Conservation (phyloP, 2,329 filamentous ascomycete species). For the Fusarium bactridioides region DNA sequence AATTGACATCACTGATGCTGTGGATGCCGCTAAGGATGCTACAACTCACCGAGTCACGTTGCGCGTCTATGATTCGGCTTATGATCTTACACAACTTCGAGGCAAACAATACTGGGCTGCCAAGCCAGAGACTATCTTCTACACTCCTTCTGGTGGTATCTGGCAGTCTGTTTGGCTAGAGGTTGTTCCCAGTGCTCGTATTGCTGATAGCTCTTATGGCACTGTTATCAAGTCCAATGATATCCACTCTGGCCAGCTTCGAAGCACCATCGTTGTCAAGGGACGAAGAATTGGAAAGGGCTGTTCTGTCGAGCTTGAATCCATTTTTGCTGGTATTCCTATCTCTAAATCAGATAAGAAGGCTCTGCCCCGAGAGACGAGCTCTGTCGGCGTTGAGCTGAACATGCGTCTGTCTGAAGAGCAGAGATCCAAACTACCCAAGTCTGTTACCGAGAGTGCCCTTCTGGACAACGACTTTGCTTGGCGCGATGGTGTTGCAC, state of each 20-base stretch:
- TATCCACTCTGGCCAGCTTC: constrained; percentile 59
- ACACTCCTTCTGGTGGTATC: constrained; percentile 64
- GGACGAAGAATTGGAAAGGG: constrained; percentile 56
- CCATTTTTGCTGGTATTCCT: constrained; percentile 56
- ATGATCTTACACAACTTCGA: constrained; percentile 69
- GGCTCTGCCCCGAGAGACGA: constrained; percentile 57
- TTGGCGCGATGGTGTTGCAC: constrained; percentile 64
- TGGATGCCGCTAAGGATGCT: constrained; percentile 39
- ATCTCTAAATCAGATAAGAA: constrained; percentile 55
- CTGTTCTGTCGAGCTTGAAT: constrained; percentile 62
- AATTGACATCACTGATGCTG: constrained; percentile 63
- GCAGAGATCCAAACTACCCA: constrained; percentile 50
- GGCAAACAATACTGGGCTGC: constrained; percentile 74
- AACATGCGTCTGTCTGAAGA: constrained; percentile 57
- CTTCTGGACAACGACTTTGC: constrained; percentile 49
- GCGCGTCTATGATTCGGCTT: constrained; percentile 69
- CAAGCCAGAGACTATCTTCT: constrained; percentile 67
- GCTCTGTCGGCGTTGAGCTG: constrained; percentile 57
- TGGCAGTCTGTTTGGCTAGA: constrained; percentile 68
- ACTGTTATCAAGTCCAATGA: constrained; percentile 65
- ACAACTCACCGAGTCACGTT: constrained; percentile 57
- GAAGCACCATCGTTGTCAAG: constrained; percentile 58
- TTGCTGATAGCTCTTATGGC: constrained; percentile 64
- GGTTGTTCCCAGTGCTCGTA: constrained; percentile 58
- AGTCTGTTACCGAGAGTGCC: constrained; percentile 43